Percentiles rank a stretch among this genome's conserved stretches.
Conservation (phyloP, 352 stramenopile species). For the Globisporangium barbulae region DNA sequence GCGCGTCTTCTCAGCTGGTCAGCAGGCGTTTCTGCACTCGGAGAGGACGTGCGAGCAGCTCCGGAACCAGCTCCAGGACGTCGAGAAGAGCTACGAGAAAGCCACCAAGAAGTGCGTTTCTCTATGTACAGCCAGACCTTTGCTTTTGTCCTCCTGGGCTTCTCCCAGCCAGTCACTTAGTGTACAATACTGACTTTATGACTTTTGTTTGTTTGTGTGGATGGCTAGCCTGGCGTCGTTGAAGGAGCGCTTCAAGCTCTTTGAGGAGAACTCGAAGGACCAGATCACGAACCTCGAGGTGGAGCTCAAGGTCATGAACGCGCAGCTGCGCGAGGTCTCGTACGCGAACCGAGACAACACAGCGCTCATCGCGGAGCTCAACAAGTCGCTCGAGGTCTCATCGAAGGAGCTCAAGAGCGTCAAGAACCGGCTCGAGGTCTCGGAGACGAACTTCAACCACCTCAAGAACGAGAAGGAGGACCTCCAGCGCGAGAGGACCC, state of each 20-base stretch:
- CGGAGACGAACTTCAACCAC: constrained; percentile 32
- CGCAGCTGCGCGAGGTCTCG: constrained; percentile 69
- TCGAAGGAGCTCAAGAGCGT: constrained; percentile 48
- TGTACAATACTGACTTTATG: neutral
- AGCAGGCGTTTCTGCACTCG: constrained; percentile 74
- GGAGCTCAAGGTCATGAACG: constrained; percentile 70
- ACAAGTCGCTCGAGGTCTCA: constrained; percentile 44
- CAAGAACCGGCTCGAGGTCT: constrained; percentile 35
- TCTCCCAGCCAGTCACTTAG: neutral
- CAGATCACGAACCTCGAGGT: constrained; percentile 79
- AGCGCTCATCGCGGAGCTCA: constrained; percentile 51
- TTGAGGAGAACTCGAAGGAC: constrained; percentile 71
- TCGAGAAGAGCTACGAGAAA: constrained; percentile 78
- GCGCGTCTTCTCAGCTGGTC: constrained; percentile 67
- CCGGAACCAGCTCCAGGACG: constrained; percentile 54
- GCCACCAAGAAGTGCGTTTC: constrained; percentile 58
- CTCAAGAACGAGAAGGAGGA: constrained; percentile 58
- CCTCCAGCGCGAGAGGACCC: constrained; percentile 54
- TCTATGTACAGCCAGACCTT: neutral
- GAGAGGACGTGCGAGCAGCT: constrained; percentile 71
- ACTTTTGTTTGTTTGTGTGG: neutral
- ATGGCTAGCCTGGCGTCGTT: constrained; percentile 50
- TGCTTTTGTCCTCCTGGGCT: neutral
- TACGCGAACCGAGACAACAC: constrained; percentile 76
- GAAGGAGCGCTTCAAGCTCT: constrained; percentile 72